Percentiles rank a stretch among this genome's conserved stretches.
These are phyloP conservation scores for Yamadazyma takamatsuzukensis DNA, from an alignment of 805 yeast species.

Conservation along the genomic window DNA sequence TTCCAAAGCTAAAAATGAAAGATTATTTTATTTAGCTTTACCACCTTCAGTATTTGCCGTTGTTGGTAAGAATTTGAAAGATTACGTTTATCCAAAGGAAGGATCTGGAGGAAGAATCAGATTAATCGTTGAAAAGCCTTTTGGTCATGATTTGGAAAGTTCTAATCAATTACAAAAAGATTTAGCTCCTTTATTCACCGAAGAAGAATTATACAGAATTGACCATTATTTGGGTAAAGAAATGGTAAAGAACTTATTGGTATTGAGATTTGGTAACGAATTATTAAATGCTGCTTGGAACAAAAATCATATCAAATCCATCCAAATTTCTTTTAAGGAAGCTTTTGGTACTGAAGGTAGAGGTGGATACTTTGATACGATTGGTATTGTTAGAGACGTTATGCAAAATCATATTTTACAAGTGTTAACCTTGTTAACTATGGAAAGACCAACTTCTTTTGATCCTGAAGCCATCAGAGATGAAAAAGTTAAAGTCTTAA, in stretches of 20 bases:
- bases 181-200: constrained; percentile 82
- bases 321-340: constrained; percentile 93
- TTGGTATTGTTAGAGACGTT: constrained; percentile 95
- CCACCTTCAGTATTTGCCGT: constrained; percentile 89
- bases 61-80: constrained; percentile 73
- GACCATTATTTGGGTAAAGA: constrained; percentile 98
- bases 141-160: constrained; percentile 84
- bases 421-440: constrained; percentile 83
- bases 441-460: constrained; percentile 93
- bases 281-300: constrained; percentile 89
- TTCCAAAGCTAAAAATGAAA: constrained; percentile 52
- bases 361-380: constrained; percentile 94
- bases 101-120: constrained; percentile 65
- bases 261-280: constrained; percentile 87
- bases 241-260: constrained; percentile 90
- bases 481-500: constrained; percentile 90
- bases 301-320: constrained; percentile 67
- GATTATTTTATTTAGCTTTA: constrained; percentile 87
- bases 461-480: constrained; percentile 93
- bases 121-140: constrained; percentile 93
- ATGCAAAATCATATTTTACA: constrained; percentile 97
- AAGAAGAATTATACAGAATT: constrained; percentile 90
- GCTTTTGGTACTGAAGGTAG: constrained; percentile 99
- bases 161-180: constrained; percentile 72
- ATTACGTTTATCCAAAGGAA: constrained; percentile 57